Evolutionary conservation across 2,329 filamentous ascomycete species (phyloP), one percentile per base, ranked within the genome.

Genomic region (Helminthosporium solani): DNA sequence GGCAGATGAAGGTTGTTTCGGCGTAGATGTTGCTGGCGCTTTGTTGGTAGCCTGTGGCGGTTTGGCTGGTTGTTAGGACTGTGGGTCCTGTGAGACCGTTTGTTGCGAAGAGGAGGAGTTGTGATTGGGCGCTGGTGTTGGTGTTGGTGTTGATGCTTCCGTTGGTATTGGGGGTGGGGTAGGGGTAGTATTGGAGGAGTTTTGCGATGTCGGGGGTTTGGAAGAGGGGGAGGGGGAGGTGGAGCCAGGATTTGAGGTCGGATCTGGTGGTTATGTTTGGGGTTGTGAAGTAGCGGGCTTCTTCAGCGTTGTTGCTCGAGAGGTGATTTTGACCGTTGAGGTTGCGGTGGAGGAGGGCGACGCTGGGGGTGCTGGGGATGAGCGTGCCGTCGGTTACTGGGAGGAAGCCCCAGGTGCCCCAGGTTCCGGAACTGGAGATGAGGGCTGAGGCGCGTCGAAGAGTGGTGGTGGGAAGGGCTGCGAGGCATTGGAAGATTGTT

Each of bases 1-100:
- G 75, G 57, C 81, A 83, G 34, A 77, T 70, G 49, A 82, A 82
- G 2, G 77, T 78, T 1, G 74, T 70, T 60, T 84, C 80, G 33
- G 75, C 78, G 50, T 77, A 78, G 38, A 83, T 74, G 56, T 80
- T 78, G 63, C 46, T 61, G 43, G 72, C 76, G 25, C 75, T 72
- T 55, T 83, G 79, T 50, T 81, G 79, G 55, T 80, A 77, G 20
- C 79, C 80, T 2, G 73, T 75, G 2, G 70, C 77, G 21, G 72
- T 70, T 33, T 70, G 68, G 16, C 74, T 77, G 31, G 78, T 71
- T 27, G 77, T 78, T 12, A 81, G 62, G 1, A 79, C 77, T 3
- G 73, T 80, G 1, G 72, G n/a, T 1, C 44, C 69, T 2, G 67
- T 63, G 7, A 50, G 49, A 31, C 68, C 57, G 12, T 59, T 63